Conservation (phyloP, 805 yeast species). For the Grigorovia transvaalensis region DNA sequence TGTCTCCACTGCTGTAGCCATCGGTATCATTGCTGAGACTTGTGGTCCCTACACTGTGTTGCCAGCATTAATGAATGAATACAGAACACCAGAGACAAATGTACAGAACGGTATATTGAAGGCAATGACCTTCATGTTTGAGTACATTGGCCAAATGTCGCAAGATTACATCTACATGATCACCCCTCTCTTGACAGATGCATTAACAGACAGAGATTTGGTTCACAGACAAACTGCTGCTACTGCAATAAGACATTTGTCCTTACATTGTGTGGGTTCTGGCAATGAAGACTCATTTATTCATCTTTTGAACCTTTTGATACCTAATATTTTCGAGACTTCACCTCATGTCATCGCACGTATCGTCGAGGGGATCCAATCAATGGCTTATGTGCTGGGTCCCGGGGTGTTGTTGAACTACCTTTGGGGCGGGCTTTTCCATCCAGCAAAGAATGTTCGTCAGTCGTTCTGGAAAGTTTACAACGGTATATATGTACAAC, state of each 20-base stretch:
- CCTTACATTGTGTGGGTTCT: conserved; percentile 64
- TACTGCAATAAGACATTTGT: conserved; percentile 70
- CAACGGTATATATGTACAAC: conserved; percentile 65
- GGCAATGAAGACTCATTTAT: conserved; percentile 76
- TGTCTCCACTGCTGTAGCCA: conserved; percentile 96
- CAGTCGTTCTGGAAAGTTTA: conserved; percentile 76
- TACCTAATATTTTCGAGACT: conserved; percentile 88
- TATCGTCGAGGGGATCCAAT: conserved; percentile 70
- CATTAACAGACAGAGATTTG: conserved; percentile 77
- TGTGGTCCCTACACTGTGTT: conserved; percentile 89
- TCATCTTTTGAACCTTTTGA: conserved; percentile 66
- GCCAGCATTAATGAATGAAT: conserved; percentile 94
- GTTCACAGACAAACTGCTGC: conserved; percentile 96
- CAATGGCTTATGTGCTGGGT: conserved; percentile 63
- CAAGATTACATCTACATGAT: conserved; percentile 74
- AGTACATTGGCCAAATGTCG: conserved; percentile 74
- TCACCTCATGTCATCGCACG: conserved; percentile 90
- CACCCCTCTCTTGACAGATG: conserved; percentile 75
- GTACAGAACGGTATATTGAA: conserved; percentile 94
- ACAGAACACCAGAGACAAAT: conserved; percentile 80
- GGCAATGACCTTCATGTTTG: conserved; percentile 83
- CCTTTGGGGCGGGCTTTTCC: conserved; percentile 80
- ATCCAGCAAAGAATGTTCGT: conserved; percentile 84
- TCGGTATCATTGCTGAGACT: conserved; percentile 89
- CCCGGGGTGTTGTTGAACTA: conserved; percentile 66